These are phyloP conservation scores for Prinsepia uniflora DNA, from an alignment of 306 rosid genomes.

Conservation along the genomic window DNA sequence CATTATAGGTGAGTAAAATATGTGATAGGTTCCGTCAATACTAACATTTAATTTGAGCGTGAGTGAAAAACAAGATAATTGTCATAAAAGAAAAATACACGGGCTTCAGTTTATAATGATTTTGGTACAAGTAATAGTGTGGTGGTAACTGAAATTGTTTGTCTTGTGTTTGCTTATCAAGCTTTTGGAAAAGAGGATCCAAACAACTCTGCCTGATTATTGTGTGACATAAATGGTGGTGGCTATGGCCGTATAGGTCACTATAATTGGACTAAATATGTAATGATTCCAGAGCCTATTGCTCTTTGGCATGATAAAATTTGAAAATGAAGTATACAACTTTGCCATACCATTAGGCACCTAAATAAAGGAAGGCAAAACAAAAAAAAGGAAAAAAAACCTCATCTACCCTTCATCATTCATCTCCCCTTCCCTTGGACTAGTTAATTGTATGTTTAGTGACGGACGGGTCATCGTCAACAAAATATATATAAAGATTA, in stretches of 20 bases:
- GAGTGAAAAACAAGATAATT: neutral
- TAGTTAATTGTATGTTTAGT: too few relatives aligned
- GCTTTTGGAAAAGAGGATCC: neutral
- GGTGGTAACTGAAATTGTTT: neutral
- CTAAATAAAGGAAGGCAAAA: neutral
- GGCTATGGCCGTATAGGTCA: neutral
- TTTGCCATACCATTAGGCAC: neutral
- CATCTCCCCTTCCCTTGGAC: too few relatives aligned
- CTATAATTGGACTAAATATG: neutral
- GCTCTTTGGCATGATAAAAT: slow-evolving; percentile 3
- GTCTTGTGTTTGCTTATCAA: neutral
- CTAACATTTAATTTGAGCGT: accelerated
- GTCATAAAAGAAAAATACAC: neutral
- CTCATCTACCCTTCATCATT: neutral
- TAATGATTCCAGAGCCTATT: neutral
- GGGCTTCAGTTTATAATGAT: neutral
- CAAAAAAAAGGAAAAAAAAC: too few relatives aligned
- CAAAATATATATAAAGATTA: too few relatives aligned
- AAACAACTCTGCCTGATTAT: neutral
- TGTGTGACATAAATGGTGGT: neutral
- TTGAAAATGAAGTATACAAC: neutral
- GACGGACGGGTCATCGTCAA: too few relatives aligned
- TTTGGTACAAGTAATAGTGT: neutral
- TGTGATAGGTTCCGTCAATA: neutral
- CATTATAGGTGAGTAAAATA: neutral